phyloP scores from a whole-genome alignment of 257 asterid genomes.

The Solanum sparsipilum region DNA sequence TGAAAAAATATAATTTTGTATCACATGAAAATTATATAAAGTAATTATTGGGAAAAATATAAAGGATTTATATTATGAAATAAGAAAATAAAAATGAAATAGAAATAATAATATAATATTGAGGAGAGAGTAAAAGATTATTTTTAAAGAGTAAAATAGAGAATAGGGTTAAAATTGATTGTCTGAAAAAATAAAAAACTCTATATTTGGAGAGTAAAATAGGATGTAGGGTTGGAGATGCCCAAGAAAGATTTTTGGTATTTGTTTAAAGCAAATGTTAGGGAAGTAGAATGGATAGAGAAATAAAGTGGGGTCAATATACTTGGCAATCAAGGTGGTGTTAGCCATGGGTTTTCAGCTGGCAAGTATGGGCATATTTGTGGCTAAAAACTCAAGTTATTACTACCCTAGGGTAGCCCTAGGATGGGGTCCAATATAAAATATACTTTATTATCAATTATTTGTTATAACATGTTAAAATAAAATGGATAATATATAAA shows the following conservation, averaged over 20 bases:
- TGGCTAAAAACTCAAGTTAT: slow-evolving; percentile 1
- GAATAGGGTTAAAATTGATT: rapidly evolving
- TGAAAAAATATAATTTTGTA: no score
- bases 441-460: background rate
- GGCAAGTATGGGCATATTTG: slow-evolving; percentile 37
- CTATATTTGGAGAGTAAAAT: no score
- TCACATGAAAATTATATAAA: no score
- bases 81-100: no score
- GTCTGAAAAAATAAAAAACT: no score
- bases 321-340: slow-evolving; percentile 19
- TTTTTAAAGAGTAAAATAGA: no score
- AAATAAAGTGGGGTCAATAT: slow-evolving; percentile 1
- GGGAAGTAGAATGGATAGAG: background rate
- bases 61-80: no score
- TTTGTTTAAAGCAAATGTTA: background rate
- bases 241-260: background rate
- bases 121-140: no score
- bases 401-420: background rate
- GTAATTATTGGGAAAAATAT: no score
- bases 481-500: background rate
- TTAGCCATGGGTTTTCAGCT: slow-evolving; percentile 16
- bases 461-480: background rate
- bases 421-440: background rate
- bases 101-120: no score
- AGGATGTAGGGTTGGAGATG: no score